Conservation (phyloP, 1,284 basidiomycete species). For the Moesziomyces sp. region DNA sequence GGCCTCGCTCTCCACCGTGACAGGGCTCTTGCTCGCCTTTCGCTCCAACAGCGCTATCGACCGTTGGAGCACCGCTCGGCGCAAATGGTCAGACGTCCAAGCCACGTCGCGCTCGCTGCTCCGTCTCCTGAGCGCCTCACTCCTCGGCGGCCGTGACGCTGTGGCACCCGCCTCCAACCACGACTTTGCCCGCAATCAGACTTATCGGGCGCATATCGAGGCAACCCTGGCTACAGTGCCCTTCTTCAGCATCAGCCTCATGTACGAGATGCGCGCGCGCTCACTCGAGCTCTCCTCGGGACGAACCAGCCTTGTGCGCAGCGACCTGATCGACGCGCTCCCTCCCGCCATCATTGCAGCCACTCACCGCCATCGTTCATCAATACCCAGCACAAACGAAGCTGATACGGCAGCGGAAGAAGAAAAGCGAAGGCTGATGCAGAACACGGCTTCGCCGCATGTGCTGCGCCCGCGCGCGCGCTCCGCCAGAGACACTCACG, state of each 20-base stretch:
- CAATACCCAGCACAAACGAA: neutral
- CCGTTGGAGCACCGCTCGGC: slow-evolving; percentile 38
- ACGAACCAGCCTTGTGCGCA: slow-evolving; percentile 6
- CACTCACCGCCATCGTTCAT: slow-evolving; percentile 3
- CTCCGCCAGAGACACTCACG: neutral
- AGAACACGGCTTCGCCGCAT: slow-evolving; percentile 24
- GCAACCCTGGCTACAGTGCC: slow-evolving; percentile 20
- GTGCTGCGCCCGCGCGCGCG: neutral
- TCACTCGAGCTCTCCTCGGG: slow-evolving; percentile 9
- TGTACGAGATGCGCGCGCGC: slow-evolving; percentile 39
- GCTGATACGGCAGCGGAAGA: slow-evolving; percentile 4
- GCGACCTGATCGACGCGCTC: slow-evolving; percentile 18
- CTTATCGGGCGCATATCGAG: slow-evolving; percentile 7
- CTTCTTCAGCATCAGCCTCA: slow-evolving; percentile 46
- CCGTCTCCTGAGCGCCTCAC: slow-evolving; percentile 25
- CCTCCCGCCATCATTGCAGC: slow-evolving; percentile 21
- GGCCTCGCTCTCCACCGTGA: slow-evolving; percentile 38
- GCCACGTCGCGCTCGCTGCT: slow-evolving; percentile 27
- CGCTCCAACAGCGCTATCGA: slow-evolving; percentile 44
- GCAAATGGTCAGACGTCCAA: slow-evolving; percentile 42
- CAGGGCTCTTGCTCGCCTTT: slow-evolving; percentile 42
- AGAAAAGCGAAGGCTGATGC: slow-evolving; percentile 27
- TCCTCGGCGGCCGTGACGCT: neutral
- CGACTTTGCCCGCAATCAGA: slow-evolving; percentile 13
- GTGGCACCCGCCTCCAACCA: neutral